Evolutionary conservation across 2,329 filamentous ascomycete species (phyloP).

Genomic region (Chaetomiaceae sp.): DNA sequence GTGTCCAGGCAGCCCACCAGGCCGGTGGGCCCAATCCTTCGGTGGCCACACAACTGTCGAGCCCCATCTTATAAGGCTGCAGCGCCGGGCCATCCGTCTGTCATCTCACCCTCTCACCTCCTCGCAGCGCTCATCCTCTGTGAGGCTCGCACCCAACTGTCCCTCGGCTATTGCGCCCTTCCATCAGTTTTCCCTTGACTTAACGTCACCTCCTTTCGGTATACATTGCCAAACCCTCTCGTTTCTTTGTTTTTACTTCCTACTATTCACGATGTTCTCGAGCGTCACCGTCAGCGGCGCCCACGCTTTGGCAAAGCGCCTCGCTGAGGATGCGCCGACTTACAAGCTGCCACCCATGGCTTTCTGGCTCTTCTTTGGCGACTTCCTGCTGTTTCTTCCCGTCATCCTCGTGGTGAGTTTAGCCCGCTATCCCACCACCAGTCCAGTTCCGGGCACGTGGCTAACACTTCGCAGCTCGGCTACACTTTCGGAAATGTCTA

Average conservation of each 20-base stretch:
- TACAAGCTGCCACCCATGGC: slow-evolving; percentile 35
- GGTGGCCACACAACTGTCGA: background rate
- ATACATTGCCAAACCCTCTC: background rate
- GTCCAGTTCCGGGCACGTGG: background rate
- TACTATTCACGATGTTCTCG: slow-evolving; percentile 4
- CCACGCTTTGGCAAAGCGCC: slow-evolving; percentile 13
- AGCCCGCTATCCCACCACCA: background rate
- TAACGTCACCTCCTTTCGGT: background rate
- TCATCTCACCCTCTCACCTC: background rate
- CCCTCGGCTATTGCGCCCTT: background rate
- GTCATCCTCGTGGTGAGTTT: slow-evolving; percentile 37
- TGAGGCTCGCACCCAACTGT: slow-evolving; percentile 1
- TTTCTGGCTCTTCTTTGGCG: slow-evolving; percentile 33
- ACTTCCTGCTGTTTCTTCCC: slow-evolving; percentile 42
- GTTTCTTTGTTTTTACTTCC: background rate
- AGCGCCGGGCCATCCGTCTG: background rate
- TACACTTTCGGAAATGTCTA: slow-evolving; percentile 49
- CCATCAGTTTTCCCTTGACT: background rate
- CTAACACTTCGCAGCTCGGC: slow-evolving; percentile 31
- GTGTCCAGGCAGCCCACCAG: slow-evolving; percentile 8
- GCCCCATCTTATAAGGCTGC: background rate
- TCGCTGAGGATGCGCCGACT: slow-evolving; percentile 6
- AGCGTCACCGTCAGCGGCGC: slow-evolving; percentile 6
- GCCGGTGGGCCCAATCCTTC: slow-evolving; percentile 2
- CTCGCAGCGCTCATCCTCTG: background rate